Base-by-base conservation (phyloP, 2,329 filamentous ascomycete species). In the Venturia effusa region DNA sequence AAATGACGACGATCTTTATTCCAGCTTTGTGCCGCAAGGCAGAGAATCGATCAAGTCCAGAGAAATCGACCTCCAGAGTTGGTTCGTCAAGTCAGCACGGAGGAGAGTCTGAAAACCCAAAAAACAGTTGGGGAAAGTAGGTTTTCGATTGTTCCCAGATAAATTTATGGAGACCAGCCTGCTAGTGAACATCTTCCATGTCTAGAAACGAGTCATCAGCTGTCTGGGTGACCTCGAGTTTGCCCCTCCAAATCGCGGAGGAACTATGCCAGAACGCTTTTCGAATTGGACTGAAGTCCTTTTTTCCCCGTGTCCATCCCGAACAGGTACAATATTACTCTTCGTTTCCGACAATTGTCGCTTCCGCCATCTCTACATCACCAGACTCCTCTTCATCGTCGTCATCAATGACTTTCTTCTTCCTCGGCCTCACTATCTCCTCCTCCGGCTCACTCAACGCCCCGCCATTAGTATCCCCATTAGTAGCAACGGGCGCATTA, bases 401-500 rank as follows among this genome's bases (percentile, higher is more conserved):
- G n/a, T 71, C 70, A n/a, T 69, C 69, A 4, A 74, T 68, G 11
- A 74, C 67, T 27, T 71, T 70, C 64, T 73, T 73, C 61, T 73
- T 74, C 64, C 72, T 70, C 7, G 70, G 62, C 15, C 70, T 69
- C 4, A 71, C 67, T 2, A 32, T 55, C 4, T 69, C 69, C 19
- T 69, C 65, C 17, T 67, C 68, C 15, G 70, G 71, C 10, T 67
- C 72, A 59, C 10, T 27, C 45, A 34, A 59, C 22, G 65, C 67
- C 22, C 61, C 22, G 0, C 61, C 63, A 65, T 66, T 62, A 34
- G 66, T 64, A 10, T 22, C 22, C 6, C 51, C 51, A 39, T 63
- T 55, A 17, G 34, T 57, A 48, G 63, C 40, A 13, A 51, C 32
- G 13, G 57, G 22, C 10, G 48, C 39, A n/a, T n/a, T n/a, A 15